Conservation (phyloP, 148 eudicot genomes). For the Camellia granthamiana region DNA sequence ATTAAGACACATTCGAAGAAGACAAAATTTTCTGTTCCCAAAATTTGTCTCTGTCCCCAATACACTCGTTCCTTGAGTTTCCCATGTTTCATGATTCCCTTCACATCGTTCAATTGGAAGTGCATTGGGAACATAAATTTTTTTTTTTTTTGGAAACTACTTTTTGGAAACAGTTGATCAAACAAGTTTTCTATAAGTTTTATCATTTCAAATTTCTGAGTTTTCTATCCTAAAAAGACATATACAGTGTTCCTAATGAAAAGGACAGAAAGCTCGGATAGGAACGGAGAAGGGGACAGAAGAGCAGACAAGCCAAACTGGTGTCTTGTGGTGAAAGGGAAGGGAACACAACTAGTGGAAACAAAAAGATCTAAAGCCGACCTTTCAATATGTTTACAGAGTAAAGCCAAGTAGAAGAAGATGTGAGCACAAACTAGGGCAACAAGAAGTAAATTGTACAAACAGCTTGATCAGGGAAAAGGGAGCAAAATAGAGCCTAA, state of each 20-base stretch:
- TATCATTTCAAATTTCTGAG: not conserved
- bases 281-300: not conserved
- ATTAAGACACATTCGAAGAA: not conserved
- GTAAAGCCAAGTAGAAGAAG: not conserved
- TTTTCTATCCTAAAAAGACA: not conserved
- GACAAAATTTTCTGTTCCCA: too few species aligned
- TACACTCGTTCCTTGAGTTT: too few species aligned
- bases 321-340: not conserved
- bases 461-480: too few species aligned
- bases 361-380: not conserved
- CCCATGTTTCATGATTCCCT: too few species aligned
- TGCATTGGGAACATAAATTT: too few species aligned
- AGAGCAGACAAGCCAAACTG: conserved; percentile 10
- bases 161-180: not conserved
- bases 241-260: conserved; percentile 7
- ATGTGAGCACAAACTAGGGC: not conserved
- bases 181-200: not conserved
- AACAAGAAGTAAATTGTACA: too few species aligned
- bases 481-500: too few species aligned
- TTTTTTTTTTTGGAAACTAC: too few species aligned
- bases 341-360: conserved; percentile 1
- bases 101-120: too few species aligned
- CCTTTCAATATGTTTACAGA: not conserved
- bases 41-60: too few species aligned
- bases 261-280: conserved; percentile 14